Evolutionary conservation across 192 early-diverging fungal species (phyloP).

Genomic region (Coemansia furcata): DNA sequence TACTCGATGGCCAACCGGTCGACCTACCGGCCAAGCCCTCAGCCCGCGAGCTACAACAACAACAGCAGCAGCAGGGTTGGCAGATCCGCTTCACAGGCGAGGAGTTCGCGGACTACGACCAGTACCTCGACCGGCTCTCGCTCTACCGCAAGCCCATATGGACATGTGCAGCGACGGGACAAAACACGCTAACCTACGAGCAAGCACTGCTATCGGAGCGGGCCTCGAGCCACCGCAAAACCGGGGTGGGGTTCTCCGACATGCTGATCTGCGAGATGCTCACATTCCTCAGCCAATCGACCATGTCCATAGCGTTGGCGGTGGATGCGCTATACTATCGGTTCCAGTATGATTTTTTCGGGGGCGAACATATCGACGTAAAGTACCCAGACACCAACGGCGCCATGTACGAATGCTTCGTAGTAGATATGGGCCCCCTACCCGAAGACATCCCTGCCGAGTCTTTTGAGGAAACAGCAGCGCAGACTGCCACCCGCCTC

Average conservation of each 20-base stretch:
- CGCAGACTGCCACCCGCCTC: neutral
- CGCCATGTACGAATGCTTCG: slow-evolving; percentile 51
- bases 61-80: slow-evolving; percentile 27
- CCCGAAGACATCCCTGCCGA: slow-evolving; percentile 7
- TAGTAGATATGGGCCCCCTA: slow-evolving; percentile 22
- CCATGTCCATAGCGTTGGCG: slow-evolving; percentile 28
- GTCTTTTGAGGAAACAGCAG: neutral
- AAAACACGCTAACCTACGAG: slow-evolving; percentile 71
- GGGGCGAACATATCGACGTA: slow-evolving; percentile 49
- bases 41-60: neutral
- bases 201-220: slow-evolving; percentile 78
- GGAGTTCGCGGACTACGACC: slow-evolving; percentile 56
- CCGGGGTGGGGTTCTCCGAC: slow-evolving; percentile 79
- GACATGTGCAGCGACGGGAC: slow-evolving; percentile 77
- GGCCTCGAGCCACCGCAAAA: slow-evolving; percentile 58
- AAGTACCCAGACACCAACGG: slow-evolving; percentile 37
- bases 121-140: slow-evolving; percentile 63
- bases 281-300: slow-evolving; percentile 43
- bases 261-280: slow-evolving; percentile 47
- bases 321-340: slow-evolving; percentile 37
- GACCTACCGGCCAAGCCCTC: neutral
- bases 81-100: slow-evolving; percentile 44
- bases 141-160: slow-evolving; percentile 74
- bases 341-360: slow-evolving; percentile 44
- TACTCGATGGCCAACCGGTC: slow-evolving; percentile 29